Conservation (phyloP, 2,329 filamentous ascomycete genomes). For the Talaromyces amestolkiae region DNA sequence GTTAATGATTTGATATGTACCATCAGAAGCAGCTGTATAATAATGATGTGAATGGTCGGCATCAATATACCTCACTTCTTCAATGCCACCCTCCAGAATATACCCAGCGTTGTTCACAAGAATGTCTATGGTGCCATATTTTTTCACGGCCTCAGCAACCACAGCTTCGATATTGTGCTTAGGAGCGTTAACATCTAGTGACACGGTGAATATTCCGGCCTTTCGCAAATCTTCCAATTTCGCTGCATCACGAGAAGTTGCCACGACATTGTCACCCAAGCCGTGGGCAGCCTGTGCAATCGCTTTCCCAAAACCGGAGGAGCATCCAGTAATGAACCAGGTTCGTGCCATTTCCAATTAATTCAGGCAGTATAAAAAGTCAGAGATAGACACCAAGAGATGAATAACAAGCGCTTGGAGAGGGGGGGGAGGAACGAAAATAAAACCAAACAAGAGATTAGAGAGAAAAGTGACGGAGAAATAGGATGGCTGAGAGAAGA, state of each 20-base stretch:
- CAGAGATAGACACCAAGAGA: neutral
- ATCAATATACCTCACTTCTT: slow-evolving; percentile 13
- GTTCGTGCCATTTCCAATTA: neutral
- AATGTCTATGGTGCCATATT: slow-evolving; percentile 17
- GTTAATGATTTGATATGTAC: neutral
- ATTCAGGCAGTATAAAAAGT: neutral
- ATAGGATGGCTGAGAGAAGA: neutral
- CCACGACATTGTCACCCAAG: slow-evolving; percentile 1
- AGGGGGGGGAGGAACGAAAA: neutral
- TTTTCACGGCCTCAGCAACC: slow-evolving; percentile 1
- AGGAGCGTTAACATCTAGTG: neutral
- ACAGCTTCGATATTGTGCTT: slow-evolving; percentile 5
- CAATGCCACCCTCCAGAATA: slow-evolving; percentile 17
- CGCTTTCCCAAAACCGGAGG: neutral
- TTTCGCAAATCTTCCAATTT: neutral
- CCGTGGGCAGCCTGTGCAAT: neutral
- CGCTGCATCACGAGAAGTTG: neutral
- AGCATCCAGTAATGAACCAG: slow-evolving; percentile 16
- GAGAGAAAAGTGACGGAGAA: neutral
- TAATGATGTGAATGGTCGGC: neutral
- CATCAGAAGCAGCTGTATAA: neutral
- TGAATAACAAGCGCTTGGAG: neutral
- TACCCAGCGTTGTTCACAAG: slow-evolving; percentile 20
- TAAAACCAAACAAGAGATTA: neutral
- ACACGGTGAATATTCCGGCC: neutral